Evolutionary conservation across 139 green algal species (phyloP).

Genomic region (Mychonastes homosphaera): DNA sequence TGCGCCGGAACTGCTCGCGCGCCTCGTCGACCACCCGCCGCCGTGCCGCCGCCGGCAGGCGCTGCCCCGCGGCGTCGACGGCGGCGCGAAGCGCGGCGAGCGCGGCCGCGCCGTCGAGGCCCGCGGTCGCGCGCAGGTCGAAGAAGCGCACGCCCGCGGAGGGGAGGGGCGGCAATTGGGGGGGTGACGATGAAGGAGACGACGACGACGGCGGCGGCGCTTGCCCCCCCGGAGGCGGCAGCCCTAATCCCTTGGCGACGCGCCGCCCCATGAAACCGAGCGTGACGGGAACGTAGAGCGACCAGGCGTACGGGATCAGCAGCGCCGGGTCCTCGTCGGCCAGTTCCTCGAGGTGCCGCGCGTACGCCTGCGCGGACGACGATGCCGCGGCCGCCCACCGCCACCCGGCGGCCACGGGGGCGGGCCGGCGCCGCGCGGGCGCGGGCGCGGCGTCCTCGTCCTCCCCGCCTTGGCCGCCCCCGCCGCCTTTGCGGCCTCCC

Average conservation of each 20-base stretch:
- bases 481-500: too few species aligned
- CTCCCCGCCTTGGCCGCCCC: too few species aligned
- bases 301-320: slow-evolving; percentile 18
- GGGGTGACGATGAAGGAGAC: slow-evolving; percentile 19
- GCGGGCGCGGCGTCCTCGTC: too few species aligned
- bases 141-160: too few species aligned
- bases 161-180: too few species aligned
- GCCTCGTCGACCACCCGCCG: slow-evolving; percentile 6
- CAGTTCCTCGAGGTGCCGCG: slow-evolving; percentile 7
- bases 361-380: slow-evolving; percentile 8
- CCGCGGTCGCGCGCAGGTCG: slow-evolving; percentile 1
- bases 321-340: slow-evolving; percentile 8
- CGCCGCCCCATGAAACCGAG: slow-evolving; percentile 16
- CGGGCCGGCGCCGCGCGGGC: too few species aligned
- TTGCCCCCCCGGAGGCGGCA: slow-evolving; percentile 3
- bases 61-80: slow-evolving; percentile 5
- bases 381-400: background rate
- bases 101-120: slow-evolving; percentile 6
- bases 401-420: slow-evolving; percentile 8
- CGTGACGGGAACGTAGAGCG: slow-evolving; percentile 15
- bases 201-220: too few species aligned
- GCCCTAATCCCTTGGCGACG: slow-evolving; percentile 1
- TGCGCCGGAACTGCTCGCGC: slow-evolving; percentile 8
- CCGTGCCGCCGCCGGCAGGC: background rate
- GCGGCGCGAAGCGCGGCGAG: slow-evolving; percentile 4